Evolutionary conservation across 2,329 filamentous ascomycete species (phyloP).

Genomic region (Fusarium sp.): DNA sequence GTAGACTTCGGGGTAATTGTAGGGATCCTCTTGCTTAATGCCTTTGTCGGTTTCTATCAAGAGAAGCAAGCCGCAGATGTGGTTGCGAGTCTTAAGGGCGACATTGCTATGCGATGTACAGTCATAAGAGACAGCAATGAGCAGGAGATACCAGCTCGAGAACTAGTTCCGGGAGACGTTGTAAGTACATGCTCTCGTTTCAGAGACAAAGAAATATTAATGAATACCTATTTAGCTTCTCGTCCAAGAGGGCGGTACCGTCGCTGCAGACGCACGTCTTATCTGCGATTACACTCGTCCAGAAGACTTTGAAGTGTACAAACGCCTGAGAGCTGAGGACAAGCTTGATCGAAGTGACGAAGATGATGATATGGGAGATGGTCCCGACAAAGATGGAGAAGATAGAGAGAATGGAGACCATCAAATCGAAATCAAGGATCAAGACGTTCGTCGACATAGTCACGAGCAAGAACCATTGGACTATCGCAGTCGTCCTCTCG

Average conservation of each 20-base stretch:
- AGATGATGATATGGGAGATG: conserved; percentile 27
- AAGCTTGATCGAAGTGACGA: conserved; percentile 36
- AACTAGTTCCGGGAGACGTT: conserved; percentile 28
- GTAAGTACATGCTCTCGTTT: conserved; percentile 3
- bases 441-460: neutral
- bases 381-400: neutral
- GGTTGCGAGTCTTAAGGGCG: conserved; percentile 31
- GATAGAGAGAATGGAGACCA: neutral
- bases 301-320: conserved; percentile 37
- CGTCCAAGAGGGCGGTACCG: conserved; percentile 34
- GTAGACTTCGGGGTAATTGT: conserved; percentile 36
- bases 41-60: conserved; percentile 37
- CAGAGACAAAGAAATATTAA: neutral
- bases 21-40: conserved; percentile 35
- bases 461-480: conserved; percentile 14
- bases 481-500: conserved; percentile 27
- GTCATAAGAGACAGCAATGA: conserved; percentile 26
- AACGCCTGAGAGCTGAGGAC: conserved; percentile 32
- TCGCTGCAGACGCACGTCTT: conserved; percentile 31
- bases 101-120: conserved; percentile 37
- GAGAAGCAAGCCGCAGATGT: conserved; percentile 38
- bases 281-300: conserved; percentile 33
- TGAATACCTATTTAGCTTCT: neutral
- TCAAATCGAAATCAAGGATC: neutral
- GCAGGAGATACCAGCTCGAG: conserved; percentile 28